phyloP scores from a whole-genome alignment of 2,329 filamentous ascomycete genomes.

The Exophiala alcalophila region DNA sequence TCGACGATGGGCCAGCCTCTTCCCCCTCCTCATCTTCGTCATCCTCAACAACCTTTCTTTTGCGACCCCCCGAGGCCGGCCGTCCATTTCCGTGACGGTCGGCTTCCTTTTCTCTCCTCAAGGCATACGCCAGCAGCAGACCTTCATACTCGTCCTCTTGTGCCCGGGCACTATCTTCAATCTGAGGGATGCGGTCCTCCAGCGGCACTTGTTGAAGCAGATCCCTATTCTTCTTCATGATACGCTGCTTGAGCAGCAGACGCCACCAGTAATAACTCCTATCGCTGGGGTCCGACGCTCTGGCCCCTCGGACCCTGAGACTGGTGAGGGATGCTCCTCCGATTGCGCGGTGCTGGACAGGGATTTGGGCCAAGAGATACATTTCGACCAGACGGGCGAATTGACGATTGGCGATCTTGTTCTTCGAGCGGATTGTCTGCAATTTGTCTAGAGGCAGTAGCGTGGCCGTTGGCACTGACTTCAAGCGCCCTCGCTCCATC shows the following conservation, averaged over 20 bases:
- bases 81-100: constrained; percentile 30
- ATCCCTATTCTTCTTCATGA: constrained; percentile 61
- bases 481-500: constrained; percentile 36
- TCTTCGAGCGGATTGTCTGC: constrained; percentile 48
- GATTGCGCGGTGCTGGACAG: constrained; percentile 45
- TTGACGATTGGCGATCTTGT: constrained; percentile 60
- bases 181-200: constrained; percentile 56
- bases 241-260: constrained; percentile 60
- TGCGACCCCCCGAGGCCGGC: constrained; percentile 27
- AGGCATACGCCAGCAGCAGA: constrained; percentile 46
- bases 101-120: constrained; percentile 33
- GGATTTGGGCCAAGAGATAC: constrained; percentile 59
- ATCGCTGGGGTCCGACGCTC: constrained; percentile 53
- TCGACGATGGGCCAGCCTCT: constrained; percentile 14
- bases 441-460: constrained; percentile 54
- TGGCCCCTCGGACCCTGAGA: constrained; percentile 47
- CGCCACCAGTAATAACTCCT: constrained; percentile 64
- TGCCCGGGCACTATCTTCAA: constrained; percentile 57
- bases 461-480: constrained; percentile 49
- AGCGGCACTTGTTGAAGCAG: constrained; percentile 57
- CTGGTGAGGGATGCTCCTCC: constrained; percentile 52
- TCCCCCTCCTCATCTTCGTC: constrained; percentile 31
- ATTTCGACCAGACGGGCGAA: constrained; percentile 62
- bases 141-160: constrained; percentile 59
- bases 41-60: constrained; percentile 32